Evolutionary conservation across 768 basidiomycete species (phyloP), one percentile per base, ranked within the genome.

Genomic region (Suillus decipiens): DNA sequence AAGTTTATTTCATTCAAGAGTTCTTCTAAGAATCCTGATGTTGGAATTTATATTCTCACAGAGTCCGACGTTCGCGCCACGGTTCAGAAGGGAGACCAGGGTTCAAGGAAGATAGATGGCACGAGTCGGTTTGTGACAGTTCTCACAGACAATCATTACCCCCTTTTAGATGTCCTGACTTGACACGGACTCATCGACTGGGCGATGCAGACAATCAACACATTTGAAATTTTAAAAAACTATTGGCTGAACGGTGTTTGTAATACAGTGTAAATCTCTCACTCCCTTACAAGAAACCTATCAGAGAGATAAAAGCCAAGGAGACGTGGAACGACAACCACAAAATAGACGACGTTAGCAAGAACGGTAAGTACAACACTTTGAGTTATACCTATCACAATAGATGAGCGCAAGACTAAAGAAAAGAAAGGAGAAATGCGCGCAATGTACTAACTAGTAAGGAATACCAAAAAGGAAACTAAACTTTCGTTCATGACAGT

Each of bases 211-310:
- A 31, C 5, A 5, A 51, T 51, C 50, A 51, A 10, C 14, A 50
- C 3, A 17, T 50, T 28, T 28, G 24, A 48, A 17, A 31, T 6
- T 17, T 15, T 10, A 24, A 9, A 33, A 19, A 31, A 5, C 31
- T 17, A 51, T 51, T 51, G 50, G 17, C 8, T 51, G 9, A 31
- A 10, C 9, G 28, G 50, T 51, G 50, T 17, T 51, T 6, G 61
- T 59, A 66, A 24, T 59, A 58, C 63, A 19, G 17, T 3, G 19
- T 14, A 14, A 17, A 31, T 31, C 15, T 28, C 15, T 10, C 28
- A 8, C 8, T 19, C 31, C 2, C 10, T 33, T 17, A 5, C 33
- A 36, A 39, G 71, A 60, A 77, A 75, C 5, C 72, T n/a, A n/a
- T n/a, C n/a, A n/a, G n/a, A n/a, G n/a, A n/a, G n/a, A n/a, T n/a